A percentile compares a stretch with the other conserved stretches of the same genome.
Conservation (phyloP, 2,329 filamentous ascomycete species). For the Cordyceps javanica region DNA sequence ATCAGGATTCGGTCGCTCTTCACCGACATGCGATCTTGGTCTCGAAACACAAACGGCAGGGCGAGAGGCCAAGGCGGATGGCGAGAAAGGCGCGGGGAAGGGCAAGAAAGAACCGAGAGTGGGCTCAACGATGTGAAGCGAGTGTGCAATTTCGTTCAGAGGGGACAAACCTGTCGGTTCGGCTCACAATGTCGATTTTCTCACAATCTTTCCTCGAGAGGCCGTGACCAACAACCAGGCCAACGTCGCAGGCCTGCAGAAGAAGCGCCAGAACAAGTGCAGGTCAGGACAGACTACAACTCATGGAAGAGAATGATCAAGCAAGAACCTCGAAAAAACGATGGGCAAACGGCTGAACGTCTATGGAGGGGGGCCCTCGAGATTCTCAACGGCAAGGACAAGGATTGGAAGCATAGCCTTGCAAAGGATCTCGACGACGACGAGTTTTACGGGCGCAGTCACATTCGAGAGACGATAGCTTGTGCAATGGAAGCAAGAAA, state of each 20-base stretch:
- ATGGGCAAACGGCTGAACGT: not conserved
- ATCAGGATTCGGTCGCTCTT: not conserved
- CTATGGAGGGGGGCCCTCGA: not conserved
- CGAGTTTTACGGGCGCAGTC: not conserved
- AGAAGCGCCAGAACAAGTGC: not conserved
- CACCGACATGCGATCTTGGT: not conserved
- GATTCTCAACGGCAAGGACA: conserved; percentile 3
- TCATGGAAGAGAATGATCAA: conserved; percentile 7
- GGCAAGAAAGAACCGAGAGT: not conserved
- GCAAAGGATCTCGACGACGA: conserved; percentile 6
- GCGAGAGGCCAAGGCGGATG: not conserved
- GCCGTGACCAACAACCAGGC: not conserved
- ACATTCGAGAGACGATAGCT: conserved; percentile 1
- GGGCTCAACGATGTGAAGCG: not conserved
- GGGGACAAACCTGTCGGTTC: not conserved
- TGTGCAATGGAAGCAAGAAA: not conserved
- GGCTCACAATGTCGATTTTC: not conserved
- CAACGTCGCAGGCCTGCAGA: not conserved
- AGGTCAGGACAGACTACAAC: not conserved
- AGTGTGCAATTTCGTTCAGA: not conserved
- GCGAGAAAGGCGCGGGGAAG: not conserved
- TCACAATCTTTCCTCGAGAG: not conserved
- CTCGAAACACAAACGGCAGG: not conserved
- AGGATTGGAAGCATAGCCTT: not conserved
- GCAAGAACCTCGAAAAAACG: not conserved